Evolutionary conservation across 495 filamentous ascomycete genomes (phyloP), one percentile per base, ranked within the genome.

Genomic region (Jackrogersella multiformis): DNA sequence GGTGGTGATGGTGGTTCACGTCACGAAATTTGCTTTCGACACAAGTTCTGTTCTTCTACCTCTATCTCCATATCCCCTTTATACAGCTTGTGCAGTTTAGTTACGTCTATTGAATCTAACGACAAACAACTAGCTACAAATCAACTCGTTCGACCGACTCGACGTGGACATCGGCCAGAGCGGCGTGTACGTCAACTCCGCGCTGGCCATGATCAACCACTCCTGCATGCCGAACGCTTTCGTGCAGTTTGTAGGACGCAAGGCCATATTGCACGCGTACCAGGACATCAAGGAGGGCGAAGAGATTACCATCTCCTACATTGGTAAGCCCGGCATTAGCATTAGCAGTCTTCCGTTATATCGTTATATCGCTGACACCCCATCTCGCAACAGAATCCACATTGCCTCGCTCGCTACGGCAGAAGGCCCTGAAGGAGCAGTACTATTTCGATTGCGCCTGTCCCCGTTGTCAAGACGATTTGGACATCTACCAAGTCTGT

Each of bases 151-250:
- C 67, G 77, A 79, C 63, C 53, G 79, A 32, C 49, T 68, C 24
- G 81, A 84, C 56, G 54, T 63, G 0, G 79, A 81, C 54, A 56
- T 74, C 20, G 78, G 69, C 4, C 66, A 75, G 66, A 69, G 66
- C 16, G 82, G 81, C 2, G 71, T 80, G 9, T 82, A 78, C 42
- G 28, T 84, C 41, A 78, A 83, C 51, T 71, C 81, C 4, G 72
- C 60, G 5, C 68, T 86, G 21, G 78, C 84, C 20, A 80, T 84
- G 74, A 63, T 80, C 5, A 86, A 86, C 56, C 84, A 86, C 62
- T 85, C 83, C 1, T 86, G 84, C 45, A 64, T 78, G 5, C 83
- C 83, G 8, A 86, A 84, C 51, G 82, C 83, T 0, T 77, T 76
- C 34, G 75, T 86, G 23, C 70, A 74, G 23, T 84, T 84, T 42